Evolutionary conservation across 345 rosid genomes (phyloP).

Genomic region (Gossypium rotundifolium): DNA sequence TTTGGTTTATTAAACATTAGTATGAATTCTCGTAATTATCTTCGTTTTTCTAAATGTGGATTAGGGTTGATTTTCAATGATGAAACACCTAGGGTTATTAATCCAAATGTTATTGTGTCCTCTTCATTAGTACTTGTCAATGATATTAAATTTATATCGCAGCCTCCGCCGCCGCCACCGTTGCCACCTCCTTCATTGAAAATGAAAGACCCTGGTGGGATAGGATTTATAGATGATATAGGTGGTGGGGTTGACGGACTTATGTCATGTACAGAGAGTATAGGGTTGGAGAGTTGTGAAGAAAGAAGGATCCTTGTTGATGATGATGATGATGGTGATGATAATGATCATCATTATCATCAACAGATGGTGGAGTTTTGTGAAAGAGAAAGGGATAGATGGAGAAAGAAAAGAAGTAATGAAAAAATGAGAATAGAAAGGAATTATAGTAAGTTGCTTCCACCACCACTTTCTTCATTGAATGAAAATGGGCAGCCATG

Average conservation of each 20-base stretch:
- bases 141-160: too few relatives aligned
- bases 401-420: conserved; percentile 21
- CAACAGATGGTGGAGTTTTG: not conserved
- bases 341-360: not conserved
- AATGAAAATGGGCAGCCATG: conserved; percentile 49
- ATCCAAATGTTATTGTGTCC: conserved; percentile 34
- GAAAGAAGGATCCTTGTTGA: conserved; percentile 30
- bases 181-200: too few relatives aligned
- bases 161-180: too few relatives aligned
- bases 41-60: conserved; percentile 18
- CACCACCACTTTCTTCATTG: conserved; percentile 58
- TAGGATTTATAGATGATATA: conserved; percentile 38
- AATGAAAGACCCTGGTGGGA: conserved; percentile 34
- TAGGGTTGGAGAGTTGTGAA: conserved; percentile 79
- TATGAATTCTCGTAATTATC: not conserved
- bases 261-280: conserved; percentile 78
- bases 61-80: conserved; percentile 29
- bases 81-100: not conserved
- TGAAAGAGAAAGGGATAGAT: conserved; percentile 12
- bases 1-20: conserved; percentile 15
- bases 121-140: not conserved
- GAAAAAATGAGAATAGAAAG: conserved; percentile 14
- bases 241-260: conserved; percentile 48
- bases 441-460: conserved; percentile 28
- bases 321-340: conserved; percentile 17